Evolutionary conservation across 257 asterid genomes (phyloP).

Genomic region (Primulina eburnea): DNA sequence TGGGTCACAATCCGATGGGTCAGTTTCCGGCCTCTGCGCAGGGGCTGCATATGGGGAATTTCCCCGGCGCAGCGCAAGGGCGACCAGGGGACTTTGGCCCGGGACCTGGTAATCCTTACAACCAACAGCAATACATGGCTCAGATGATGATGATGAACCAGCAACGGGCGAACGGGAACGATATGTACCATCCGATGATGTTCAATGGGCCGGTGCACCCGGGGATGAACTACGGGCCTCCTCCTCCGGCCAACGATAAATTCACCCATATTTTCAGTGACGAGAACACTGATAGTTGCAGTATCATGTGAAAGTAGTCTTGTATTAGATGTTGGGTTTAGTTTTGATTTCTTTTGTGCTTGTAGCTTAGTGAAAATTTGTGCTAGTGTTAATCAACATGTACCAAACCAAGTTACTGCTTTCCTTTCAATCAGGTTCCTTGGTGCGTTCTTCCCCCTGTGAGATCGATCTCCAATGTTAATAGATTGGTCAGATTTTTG

Average conservation of each 20-base stretch:
- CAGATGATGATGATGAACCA: slow-evolving; percentile 82
- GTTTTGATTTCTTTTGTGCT: neutral
- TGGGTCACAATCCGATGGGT: slow-evolving; percentile 37
- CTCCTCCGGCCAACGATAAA: slow-evolving; percentile 39
- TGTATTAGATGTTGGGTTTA: neutral
- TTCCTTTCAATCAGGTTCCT: neutral
- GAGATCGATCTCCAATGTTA: too few relatives aligned
- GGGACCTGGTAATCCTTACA: slow-evolving; percentile 52
- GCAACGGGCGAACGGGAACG: slow-evolving; percentile 44
- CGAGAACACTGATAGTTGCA: slow-evolving; percentile 75
- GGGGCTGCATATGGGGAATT: slow-evolving; percentile 40
- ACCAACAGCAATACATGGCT: slow-evolving; percentile 49
- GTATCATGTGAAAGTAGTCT: slow-evolving; percentile 46
- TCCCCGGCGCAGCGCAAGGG: slow-evolving; percentile 49
- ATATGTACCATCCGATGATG: slow-evolving; percentile 49
- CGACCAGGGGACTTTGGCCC: slow-evolving; percentile 45
- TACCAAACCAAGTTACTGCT: neutral
- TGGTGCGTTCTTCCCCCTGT: neutral
- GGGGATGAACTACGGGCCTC: slow-evolving; percentile 39
- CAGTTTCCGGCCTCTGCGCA: slow-evolving; percentile 36
- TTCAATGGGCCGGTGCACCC: slow-evolving; percentile 38
- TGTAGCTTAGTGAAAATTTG: neutral
- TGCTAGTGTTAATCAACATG: neutral
- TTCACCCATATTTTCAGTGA: slow-evolving; percentile 66
- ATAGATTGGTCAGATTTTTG: neutral